Conservation (phyloP, 129 eudicot genomes). For the Daucus carota region DNA sequence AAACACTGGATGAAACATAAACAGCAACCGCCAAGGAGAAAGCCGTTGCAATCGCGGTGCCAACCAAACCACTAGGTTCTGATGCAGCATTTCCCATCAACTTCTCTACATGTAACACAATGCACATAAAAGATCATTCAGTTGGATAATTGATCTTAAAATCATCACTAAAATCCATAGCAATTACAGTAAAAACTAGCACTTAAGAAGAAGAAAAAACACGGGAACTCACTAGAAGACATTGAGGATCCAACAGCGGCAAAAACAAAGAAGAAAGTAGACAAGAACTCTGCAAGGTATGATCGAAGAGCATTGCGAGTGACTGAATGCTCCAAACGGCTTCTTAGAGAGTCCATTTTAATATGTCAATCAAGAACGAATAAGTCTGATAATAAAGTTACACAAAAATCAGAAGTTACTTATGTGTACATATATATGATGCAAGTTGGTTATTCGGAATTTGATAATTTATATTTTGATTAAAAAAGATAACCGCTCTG, state of each 20-base stretch:
- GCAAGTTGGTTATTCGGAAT: not conserved
- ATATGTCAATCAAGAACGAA: not conserved
- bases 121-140: not conserved
- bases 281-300: slow-evolving; percentile 86
- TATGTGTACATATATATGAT: not conserved
- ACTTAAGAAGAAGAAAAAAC: too few relatives aligned
- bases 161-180: not conserved
- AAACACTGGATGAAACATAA: slow-evolving; percentile 51
- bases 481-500: slow-evolving; percentile 3
- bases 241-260: slow-evolving; percentile 72
- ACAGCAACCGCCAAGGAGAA: slow-evolving; percentile 64
- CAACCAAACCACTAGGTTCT: slow-evolving; percentile 60
- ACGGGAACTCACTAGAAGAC: slow-evolving; percentile 44
- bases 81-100: slow-evolving; percentile 39
- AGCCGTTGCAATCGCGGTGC: slow-evolving; percentile 61
- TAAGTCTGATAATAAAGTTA: not conserved
- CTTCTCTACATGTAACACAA: slow-evolving; percentile 37
- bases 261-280: slow-evolving; percentile 85
- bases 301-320: slow-evolving; percentile 61
- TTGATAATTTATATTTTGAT: not conserved
- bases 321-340: slow-evolving; percentile 48
- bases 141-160: not conserved
- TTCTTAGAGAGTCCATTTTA: slow-evolving; percentile 50
- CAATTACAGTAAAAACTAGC: not conserved
- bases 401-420: not conserved